A percentile compares a stretch with the other conserved stretches of the same genome.
These are phyloP conservation scores for Penicillium atrosanguineum DNA, from an alignment of 495 filamentous ascomycete species.

Conservation along the genomic window DNA sequence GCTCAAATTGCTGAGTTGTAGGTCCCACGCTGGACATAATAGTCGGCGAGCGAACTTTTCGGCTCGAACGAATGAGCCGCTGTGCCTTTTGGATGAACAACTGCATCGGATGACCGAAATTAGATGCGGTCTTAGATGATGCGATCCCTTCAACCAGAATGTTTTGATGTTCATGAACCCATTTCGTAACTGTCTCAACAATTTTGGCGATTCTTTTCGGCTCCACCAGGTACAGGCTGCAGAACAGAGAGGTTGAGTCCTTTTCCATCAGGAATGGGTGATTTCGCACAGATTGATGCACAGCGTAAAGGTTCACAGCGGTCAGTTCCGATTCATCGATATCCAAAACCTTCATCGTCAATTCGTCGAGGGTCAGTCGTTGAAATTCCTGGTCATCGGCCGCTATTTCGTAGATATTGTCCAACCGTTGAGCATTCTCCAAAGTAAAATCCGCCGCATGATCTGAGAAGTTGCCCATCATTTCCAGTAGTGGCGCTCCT, in stretches of 20 bases:
- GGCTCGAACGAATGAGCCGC: constrained; percentile 62
- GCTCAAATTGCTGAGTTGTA: constrained; percentile 38
- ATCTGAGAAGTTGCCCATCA: constrained; percentile 31
- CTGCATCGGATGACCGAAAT: constrained; percentile 40
- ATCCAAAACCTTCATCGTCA: constrained; percentile 54
- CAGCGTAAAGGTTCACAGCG: constrained; percentile 59
- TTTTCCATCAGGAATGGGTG: constrained; percentile 43
- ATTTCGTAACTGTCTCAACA: constrained; percentile 48
- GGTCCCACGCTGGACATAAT: constrained; percentile 52
- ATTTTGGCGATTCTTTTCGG: constrained; percentile 43
- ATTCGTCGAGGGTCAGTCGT: constrained; percentile 60
- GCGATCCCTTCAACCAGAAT: constrained; percentile 24
- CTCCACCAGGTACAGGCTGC: constrained; percentile 45
- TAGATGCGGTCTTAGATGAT: constrained; percentile 16
- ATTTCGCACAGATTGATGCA: constrained; percentile 57
- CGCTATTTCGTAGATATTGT: constrained; percentile 46
- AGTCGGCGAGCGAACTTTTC: constrained; percentile 59
- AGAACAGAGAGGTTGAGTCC: constrained; percentile 46
- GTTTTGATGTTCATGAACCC: constrained; percentile 60
- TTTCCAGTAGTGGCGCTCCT: constrained; percentile 33
- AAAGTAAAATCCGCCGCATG: constrained; percentile 37
- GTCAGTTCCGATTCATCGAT: constrained; percentile 43
- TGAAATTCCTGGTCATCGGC: constrained; percentile 44
- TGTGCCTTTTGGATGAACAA: constrained; percentile 66
- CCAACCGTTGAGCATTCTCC: constrained; percentile 48